Percentiles rank a stretch among this genome's conserved stretches.
phyloP scores from a whole-genome alignment of 1,284 basidiomycete species.

The Tremellales sp. region DNA sequence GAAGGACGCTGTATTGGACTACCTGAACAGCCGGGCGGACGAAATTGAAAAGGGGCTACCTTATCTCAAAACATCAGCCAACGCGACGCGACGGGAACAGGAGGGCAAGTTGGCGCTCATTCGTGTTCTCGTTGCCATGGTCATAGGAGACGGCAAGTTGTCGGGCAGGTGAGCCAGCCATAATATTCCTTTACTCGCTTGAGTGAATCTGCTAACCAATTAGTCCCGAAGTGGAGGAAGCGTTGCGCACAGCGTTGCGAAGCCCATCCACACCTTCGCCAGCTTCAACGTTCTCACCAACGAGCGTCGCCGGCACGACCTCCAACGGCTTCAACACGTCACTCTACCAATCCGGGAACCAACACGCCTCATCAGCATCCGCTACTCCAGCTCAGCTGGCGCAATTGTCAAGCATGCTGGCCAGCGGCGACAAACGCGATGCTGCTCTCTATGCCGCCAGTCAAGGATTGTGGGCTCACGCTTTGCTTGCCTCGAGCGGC shows the following conservation, averaged over 20 bases:
- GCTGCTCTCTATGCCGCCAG: constrained; percentile 87
- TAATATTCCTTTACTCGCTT: no score
- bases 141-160: constrained; percentile 80
- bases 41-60: constrained; percentile 73
- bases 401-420: constrained; percentile 70
- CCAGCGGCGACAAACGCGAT: constrained; percentile 76
- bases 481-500: constrained; percentile 88
- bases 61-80: constrained; percentile 58
- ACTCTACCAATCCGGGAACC: constrained; percentile 7
- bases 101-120: constrained; percentile 76
- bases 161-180: constrained; percentile 72
- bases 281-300: constrained; percentile 6
- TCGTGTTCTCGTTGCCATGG: constrained; percentile 68
- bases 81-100: constrained; percentile 55
- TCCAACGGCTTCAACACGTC: constrained; percentile 22
- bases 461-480: constrained; percentile 90
- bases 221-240: constrained; percentile 66
- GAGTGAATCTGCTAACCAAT: no score
- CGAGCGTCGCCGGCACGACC: constrained; percentile 25
- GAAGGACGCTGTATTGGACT: constrained; percentile 70
- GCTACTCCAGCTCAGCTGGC: constrained; percentile 59
- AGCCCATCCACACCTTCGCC: constrained; percentile 45
- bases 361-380: constrained; percentile 30
- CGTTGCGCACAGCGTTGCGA: constrained; percentile 61
- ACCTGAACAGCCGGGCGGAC: constrained; percentile 66